These are phyloP conservation scores for Zasmidium cellare DNA, from an alignment of 2,329 filamentous ascomycete species.

Conservation along the genomic window DNA sequence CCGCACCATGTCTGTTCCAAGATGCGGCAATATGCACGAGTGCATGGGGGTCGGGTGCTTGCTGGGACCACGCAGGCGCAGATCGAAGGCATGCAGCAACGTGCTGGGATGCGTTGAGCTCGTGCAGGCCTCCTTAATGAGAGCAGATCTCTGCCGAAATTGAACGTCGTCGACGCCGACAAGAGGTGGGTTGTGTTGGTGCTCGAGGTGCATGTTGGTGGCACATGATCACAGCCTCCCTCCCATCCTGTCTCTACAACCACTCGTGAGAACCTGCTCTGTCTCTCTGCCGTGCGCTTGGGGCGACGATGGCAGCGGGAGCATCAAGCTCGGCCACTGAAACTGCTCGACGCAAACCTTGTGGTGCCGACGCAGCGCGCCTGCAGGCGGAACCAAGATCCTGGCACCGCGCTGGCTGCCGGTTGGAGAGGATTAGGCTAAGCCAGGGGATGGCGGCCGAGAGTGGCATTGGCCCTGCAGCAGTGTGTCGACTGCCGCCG, in stretches of 20 bases:
- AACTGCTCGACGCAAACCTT: conserved; percentile 9
- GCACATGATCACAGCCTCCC: neutral
- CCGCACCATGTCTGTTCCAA: conserved; percentile 11
- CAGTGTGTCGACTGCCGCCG: neutral
- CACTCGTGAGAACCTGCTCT: neutral
- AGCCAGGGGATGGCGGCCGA: conserved; percentile 1
- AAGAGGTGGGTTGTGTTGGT: neutral
- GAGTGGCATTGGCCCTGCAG: conserved; percentile 2
- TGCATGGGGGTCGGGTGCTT: conserved; percentile 8
- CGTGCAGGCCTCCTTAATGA: conserved; percentile 15
- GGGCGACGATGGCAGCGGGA: neutral
- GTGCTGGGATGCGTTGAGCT: conserved; percentile 16
- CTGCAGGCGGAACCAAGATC: conserved; percentile 10
- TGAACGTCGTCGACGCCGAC: conserved; percentile 2
- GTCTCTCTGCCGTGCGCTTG: too few species aligned
- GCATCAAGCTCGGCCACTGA: conserved; percentile 13
- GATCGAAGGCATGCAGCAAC: conserved; percentile 16
- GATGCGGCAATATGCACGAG: conserved; percentile 10
- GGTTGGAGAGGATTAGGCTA: conserved; percentile 4
- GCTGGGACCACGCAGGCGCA: conserved; percentile 12
- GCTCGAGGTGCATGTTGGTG: too few species aligned
- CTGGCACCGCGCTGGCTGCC: neutral
- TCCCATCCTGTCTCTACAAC: neutral
- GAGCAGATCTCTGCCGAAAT: conserved; percentile 19
- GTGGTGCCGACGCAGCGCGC: conserved; percentile 5